These are phyloP conservation scores for Trichopus zeylanicus DNA, from an alignment of 116 monocot species.

Conservation along the genomic window DNA sequence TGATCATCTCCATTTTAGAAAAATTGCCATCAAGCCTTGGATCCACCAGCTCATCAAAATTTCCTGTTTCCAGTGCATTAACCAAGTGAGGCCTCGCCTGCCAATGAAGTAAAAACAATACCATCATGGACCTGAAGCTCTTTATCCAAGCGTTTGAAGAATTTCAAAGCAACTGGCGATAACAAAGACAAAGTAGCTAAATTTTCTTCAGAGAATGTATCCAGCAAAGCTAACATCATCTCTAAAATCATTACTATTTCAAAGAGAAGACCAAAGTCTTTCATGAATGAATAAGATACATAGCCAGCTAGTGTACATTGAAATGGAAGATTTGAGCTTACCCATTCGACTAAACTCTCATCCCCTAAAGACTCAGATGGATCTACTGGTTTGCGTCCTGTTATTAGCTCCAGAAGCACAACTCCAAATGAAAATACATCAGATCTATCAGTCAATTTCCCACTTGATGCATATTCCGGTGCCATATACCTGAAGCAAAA, in stretches of 20 bases:
- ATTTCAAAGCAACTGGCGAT: no score
- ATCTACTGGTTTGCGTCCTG: conserved; percentile 3
- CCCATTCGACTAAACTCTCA: conserved; percentile 7
- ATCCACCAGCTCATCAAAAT: background rate
- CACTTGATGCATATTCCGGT: conserved; percentile 5
- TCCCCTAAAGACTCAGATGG: background rate
- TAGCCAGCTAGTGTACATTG: no score
- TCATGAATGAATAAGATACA: no score
- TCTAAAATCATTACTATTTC: no score
- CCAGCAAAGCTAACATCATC: no score
- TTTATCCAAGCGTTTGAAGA: no score
- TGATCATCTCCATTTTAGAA: background rate
- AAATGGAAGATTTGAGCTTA: background rate
- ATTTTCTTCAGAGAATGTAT: no score
- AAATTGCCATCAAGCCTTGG: conserved; percentile 1
- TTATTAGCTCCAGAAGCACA: conserved; percentile 6
- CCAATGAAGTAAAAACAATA: background rate
- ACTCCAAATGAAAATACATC: conserved; percentile 5
- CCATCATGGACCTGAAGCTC: no score
- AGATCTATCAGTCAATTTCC: conserved; percentile 5
- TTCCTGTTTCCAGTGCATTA: background rate
- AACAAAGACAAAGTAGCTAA: no score
- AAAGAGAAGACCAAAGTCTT: no score
- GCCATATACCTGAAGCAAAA: conserved; percentile 5
- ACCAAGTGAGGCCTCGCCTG: background rate